Base-by-base conservation (phyloP, 805 yeast genomes). In the Priceomyces carsonii region DNA sequence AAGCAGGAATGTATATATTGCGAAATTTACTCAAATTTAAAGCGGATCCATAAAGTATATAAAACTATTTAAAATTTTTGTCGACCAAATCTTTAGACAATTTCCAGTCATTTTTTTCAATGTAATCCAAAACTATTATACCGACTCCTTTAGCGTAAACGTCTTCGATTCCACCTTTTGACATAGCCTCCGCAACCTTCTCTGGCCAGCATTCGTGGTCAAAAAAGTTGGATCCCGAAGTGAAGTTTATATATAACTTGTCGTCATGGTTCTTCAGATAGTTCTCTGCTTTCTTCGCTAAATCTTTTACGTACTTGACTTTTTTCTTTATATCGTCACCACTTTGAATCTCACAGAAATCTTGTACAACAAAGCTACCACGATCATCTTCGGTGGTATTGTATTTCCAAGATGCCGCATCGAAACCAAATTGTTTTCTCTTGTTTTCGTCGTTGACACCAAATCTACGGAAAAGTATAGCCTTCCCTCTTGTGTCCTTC, bases 181-280 rank as follows among this genome's bases (percentile, higher is more conserved):
- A 47, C 59, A 78, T 62, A 37, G 77, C 79, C 37, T 69, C 62
- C 13, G 88, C 77, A 41, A 84, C 77, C 45, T 73, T 68, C 39
- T 73, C 69, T 1, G 93, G 93, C 93, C 93, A 85, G 57, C 87
- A 83, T 30, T 66, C 70, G 33, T 69, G 78, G 58, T 82, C 77
- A 58, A 80, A 81, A 55, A 83, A 81, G 59, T 81, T 81, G 28
- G 89, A 71, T 12, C 83, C 91, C 1, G 88, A 74, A 39, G 87
- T 79, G 57, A 82, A 85, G 62, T 85, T 85, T 42, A 85, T 60
- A 48, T 75, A 84, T 44, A 85, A 61, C 57, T 81, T 83, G 41
- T 71, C 73, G 38, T 59, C 58, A 17, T 61, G 44, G 36, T 65
- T 55, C 32, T 75, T 67, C 9, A 56, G 40, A 59, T 75, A 71